Evolutionary conservation across 169 alveolate genomes (phyloP).

Genomic region (Plasmodium vinckei): DNA sequence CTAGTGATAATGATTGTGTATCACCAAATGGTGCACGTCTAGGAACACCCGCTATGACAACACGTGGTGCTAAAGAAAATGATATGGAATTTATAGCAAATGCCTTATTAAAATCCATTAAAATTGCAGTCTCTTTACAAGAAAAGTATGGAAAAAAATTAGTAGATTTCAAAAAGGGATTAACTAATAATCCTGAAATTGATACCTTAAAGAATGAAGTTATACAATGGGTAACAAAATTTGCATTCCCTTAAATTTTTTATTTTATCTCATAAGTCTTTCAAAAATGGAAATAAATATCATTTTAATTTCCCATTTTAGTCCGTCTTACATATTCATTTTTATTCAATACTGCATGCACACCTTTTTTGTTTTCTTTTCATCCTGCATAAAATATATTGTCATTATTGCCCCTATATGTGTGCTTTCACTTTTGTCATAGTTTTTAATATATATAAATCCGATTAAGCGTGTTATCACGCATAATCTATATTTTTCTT

Average conservation of each 20-base stretch:
- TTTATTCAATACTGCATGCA: too few species aligned
- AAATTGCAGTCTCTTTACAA: constrained; percentile 79
- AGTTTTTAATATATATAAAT: too few species aligned
- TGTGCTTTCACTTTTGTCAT: too few species aligned
- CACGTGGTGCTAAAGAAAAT: constrained; percentile 92
- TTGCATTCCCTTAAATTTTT: constrained; percentile 72
- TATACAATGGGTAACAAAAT: constrained; percentile 77
- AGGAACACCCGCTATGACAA: constrained; percentile 96
- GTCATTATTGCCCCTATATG: too few species aligned
- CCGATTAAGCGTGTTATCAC: too few species aligned
- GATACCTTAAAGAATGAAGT: constrained; percentile 78
- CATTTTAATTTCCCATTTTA: too few species aligned
- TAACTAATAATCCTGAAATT: constrained; percentile 54
- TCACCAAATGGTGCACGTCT: constrained; percentile 94
- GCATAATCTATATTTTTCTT: too few species aligned
- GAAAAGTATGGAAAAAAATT: constrained; percentile 78
- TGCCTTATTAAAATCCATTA: constrained; percentile 79
- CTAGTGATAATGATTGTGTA: constrained; percentile 88
- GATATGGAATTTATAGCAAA: constrained; percentile 89
- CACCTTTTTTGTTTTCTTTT: too few species aligned
- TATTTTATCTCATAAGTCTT: neutral
- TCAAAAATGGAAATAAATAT: neutral
- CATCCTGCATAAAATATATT: too few species aligned
- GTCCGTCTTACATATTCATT: too few species aligned
- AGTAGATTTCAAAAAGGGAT: constrained; percentile 80